These are phyloP conservation scores for Chalciporus piperatoides DNA, from an alignment of 1,284 basidiomycete species.

Conservation along the genomic window DNA sequence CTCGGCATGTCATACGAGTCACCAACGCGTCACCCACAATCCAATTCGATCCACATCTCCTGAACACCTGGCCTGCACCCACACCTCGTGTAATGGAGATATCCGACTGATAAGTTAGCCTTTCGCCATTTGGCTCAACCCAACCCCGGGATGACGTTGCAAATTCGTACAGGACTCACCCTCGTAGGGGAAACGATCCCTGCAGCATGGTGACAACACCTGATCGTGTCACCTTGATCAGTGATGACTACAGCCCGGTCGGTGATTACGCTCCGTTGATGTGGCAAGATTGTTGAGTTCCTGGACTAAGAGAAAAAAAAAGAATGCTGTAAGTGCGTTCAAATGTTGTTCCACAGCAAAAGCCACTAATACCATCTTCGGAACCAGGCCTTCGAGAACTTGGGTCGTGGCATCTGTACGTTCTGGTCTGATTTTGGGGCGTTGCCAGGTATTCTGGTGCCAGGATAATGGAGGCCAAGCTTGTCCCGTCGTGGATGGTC, in stretches of 20 bases:
- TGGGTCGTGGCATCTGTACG: slow-evolving; percentile 11
- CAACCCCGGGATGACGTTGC: background rate
- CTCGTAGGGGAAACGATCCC: background rate
- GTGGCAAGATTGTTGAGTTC: too few relatives aligned
- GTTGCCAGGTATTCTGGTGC: slow-evolving; percentile 5
- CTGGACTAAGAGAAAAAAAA: slow-evolving; percentile 1
- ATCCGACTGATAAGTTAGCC: background rate
- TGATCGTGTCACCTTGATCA: background rate
- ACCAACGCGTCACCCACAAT: background rate
- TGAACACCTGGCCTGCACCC: background rate
- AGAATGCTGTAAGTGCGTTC: slow-evolving; percentile 1
- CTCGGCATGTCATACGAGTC: background rate
- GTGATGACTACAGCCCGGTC: slow-evolving; percentile 5
- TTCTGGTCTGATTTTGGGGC: slow-evolving; percentile 3
- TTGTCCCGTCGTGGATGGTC: slow-evolving; percentile 13
- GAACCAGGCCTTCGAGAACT: background rate
- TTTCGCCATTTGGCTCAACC: background rate
- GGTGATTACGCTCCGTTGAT: slow-evolving; percentile 24
- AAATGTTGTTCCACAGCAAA: slow-evolving; percentile 14
- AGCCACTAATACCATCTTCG: slow-evolving; percentile 8
- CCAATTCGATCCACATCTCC: background rate
- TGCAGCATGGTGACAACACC: background rate
- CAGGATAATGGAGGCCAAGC: slow-evolving; percentile 1
- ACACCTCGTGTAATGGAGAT: background rate
- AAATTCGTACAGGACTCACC: background rate